Evolutionary conservation across 495 filamentous ascomycete species (phyloP), one percentile per base, ranked within the genome.

Genomic region (Hyaloscypha hepaticicola): DNA sequence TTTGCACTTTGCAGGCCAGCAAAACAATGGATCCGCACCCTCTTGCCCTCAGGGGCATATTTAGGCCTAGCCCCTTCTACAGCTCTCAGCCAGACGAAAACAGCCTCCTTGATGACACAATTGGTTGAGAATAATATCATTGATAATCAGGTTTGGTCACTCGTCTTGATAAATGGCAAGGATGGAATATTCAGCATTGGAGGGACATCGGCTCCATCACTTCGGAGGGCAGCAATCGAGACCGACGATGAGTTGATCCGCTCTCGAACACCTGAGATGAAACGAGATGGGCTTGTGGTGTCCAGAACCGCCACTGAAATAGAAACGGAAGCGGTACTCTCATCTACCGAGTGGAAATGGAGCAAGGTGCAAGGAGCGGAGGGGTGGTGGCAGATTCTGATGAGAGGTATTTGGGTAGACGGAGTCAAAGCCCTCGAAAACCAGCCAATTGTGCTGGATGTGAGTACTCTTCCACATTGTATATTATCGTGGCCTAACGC

Each of bases 311-410:
- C 19, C 3, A 27, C 21, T 7, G 26, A 57, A 21, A 24, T 19
- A 9, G 38, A 64, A 22, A 24, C 27, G 19, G 24, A 25, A 11
- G 11, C 25, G 28, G 24, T 3, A 21, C 22, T 24, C 7, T 45
- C 38, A 16, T 8, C 38, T 9, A 19, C 14, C 4, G 38, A 45
- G 12, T 66, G 64, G 63, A 65, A 59, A 27, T 65, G 63, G 64
- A 55, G 12, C 27, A 27, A 55, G 24, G 58, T 66, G 0, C 29
- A 50, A 24, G 64, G 64, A n/a, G 58, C 64, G n/a, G 63, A 66
- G 8, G 64, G 64, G 5, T 66, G 57, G 64, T 66, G 64, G 64
- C 64, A 66, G 50, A 61, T 66, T 29, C 33, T 56, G n/a, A 55
- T 66, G 58, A 8, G 45, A 45, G 64, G 58, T 2, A 27, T 66